These are phyloP conservation scores for Gomphus sp. DNA, from an alignment of 1,284 basidiomycete genomes.

Conservation along the genomic window DNA sequence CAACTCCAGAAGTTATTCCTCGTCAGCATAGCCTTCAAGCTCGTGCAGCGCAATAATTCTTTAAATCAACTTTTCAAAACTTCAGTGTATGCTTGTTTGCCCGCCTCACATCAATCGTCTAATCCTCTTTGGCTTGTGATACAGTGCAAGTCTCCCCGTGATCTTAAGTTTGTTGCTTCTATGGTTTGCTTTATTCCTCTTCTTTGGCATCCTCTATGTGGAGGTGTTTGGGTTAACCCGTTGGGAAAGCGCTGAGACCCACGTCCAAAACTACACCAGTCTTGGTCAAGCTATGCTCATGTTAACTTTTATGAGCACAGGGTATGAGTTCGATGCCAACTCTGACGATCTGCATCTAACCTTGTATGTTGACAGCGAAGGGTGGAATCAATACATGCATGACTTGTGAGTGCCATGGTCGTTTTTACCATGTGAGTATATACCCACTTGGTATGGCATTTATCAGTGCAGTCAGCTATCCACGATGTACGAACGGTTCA, in stretches of 20 bases:
- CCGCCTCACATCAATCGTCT: neutral
- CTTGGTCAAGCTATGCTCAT: conserved; percentile 81
- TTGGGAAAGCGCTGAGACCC: conserved; percentile 66
- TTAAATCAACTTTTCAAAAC: conserved; percentile 98
- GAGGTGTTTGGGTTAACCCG: conserved; percentile 94
- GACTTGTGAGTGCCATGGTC: conserved; percentile 55
- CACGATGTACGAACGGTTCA: conserved; percentile 70
- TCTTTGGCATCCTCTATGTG: conserved; percentile 85
- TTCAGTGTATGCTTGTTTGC: conserved; percentile 59
- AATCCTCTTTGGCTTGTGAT: conserved; percentile 1
- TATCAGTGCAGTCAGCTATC: conserved; percentile 62
- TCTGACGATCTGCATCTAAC: neutral
- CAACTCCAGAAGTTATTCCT: conserved; percentile 95
- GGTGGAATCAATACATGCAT: conserved; percentile 95
- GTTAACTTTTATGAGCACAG: conserved; percentile 71
- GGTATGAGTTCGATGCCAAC: conserved; percentile 31
- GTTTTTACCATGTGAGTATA: neutral
- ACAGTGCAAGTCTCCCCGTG: conserved; percentile 78
- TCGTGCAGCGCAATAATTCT: conserved; percentile 83
- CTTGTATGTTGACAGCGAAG: conserved; percentile 49
- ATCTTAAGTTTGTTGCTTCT: conserved; percentile 82
- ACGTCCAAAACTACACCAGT: conserved; percentile 75
- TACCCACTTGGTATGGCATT: neutral
- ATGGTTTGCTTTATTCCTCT: conserved; percentile 89
- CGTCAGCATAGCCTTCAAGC: conserved; percentile 88